Conservation (phyloP, 352 stramenopile genomes). For the Pythium insidiosum region DNA sequence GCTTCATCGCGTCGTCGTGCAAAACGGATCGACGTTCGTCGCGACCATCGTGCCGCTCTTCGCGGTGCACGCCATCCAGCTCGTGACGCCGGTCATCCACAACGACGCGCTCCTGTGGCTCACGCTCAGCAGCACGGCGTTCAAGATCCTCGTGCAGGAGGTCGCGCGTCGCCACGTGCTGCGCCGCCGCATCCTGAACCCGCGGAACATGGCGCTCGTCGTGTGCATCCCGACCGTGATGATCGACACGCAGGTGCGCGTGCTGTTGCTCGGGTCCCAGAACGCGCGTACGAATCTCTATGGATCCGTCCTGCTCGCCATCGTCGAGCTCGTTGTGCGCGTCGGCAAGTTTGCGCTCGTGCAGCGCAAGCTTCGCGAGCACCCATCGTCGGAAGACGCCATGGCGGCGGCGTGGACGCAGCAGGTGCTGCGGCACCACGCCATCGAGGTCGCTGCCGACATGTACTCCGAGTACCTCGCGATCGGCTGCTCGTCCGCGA, state of each 20-base stretch:
- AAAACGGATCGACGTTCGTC: not conserved
- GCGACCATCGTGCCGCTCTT: not conserved
- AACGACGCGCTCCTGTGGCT: not conserved
- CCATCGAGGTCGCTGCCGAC: constrained; percentile 21
- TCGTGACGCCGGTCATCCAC: not conserved
- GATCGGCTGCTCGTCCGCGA: constrained; percentile 27
- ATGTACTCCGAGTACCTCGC: constrained; percentile 43
- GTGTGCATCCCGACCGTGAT: constrained; percentile 25
- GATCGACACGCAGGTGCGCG: constrained; percentile 27
- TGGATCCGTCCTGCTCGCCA: constrained; percentile 11
- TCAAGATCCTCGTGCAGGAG: constrained; percentile 16
- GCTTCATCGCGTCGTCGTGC: not conserved
- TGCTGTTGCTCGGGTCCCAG: constrained; percentile 19
- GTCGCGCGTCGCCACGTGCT: constrained; percentile 5
- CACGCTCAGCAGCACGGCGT: constrained; percentile 7
- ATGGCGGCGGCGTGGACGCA: constrained; percentile 4
- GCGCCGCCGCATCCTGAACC: constrained; percentile 2
- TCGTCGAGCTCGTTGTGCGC: constrained; percentile 19
- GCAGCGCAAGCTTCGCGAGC: constrained; percentile 3
- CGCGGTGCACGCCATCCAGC: not conserved
- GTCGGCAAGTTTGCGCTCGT: constrained; percentile 15
- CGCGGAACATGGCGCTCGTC: constrained; percentile 10
- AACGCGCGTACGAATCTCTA: constrained; percentile 14
- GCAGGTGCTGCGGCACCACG: constrained; percentile 18
- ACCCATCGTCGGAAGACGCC: not conserved